Evolutionary conservation across 306 rosid species (phyloP), one percentile per base, ranked within the genome.

Genomic region (Ormosia semicastrata): DNA sequence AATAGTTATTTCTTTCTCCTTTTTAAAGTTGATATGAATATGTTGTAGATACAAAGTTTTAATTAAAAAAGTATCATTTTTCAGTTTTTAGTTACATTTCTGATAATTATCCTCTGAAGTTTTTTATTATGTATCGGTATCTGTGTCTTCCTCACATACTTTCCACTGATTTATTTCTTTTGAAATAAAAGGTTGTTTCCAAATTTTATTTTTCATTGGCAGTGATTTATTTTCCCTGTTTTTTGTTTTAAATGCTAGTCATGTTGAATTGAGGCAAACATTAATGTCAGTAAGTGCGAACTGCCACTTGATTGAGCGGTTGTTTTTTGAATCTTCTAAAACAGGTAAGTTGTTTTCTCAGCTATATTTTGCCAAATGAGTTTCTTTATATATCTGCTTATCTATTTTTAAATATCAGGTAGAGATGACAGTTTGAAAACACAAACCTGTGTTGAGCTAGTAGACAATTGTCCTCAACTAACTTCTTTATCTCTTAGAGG

Each of bases 361-460:
- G 9, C n/a, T 56, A 40, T 14, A 30, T 44, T 60, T 50, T 70
- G 15, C 53, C 8, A 64, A n/a, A n/a, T 6, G 41, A 34, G 64
- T 71, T 64, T 72, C 44, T 67, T 5, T 36, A 46, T 73, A 37
- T 64, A 14, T 60, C 63, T 74, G 73, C 89, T 86, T 75, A 91
- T 71, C 72, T 40, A 30, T 63, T 85, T 82, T 43, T 30, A 60
- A 83, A 50, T 86, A 44, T 34, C 91, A 93, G 97, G 97, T 81
- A 91, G 97, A 81, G 97, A 93, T 80, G 97, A 90, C 93, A 93
- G 97, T 79, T 90, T 93, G 96, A 93, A 93, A 74, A 84, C 91
- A 1, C 92, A 90, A 60, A 91, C 97, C 63, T 93, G 97, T 46
- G 37, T 63, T 81, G 97, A 88, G 78, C 87, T 93, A 24, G 92